A percentile compares a stretch with the other conserved stretches of the same genome.
These are phyloP conservation scores for Termitomyces sp. DNA, from an alignment of 768 basidiomycete genomes.

Conservation along the genomic window DNA sequence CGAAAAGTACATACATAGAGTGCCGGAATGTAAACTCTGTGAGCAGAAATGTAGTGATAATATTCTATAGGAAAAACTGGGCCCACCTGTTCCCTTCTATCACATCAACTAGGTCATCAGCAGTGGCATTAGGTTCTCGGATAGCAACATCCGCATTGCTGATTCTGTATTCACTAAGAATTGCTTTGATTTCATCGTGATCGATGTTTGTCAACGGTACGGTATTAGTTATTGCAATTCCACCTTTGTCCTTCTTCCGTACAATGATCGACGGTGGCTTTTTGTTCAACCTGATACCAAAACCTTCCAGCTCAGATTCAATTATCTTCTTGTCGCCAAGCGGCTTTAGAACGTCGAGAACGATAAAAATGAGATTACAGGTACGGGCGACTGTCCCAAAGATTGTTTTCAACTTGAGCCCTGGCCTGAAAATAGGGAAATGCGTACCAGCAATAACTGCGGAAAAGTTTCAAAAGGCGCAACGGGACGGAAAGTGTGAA, in stretches of 20 bases:
- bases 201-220: constrained; percentile 95
- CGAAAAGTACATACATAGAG: constrained; percentile 63
- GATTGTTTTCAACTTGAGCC: constrained; percentile 9
- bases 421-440: constrained; percentile 7
- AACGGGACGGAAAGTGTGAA: constrained; percentile 1
- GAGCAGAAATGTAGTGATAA: background rate
- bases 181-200: constrained; percentile 92
- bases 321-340: constrained; percentile 91
- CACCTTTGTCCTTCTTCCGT: constrained; percentile 85
- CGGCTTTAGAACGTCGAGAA: constrained; percentile 97
- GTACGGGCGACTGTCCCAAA: constrained; percentile 81
- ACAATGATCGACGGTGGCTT: constrained; percentile 83
- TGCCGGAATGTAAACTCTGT: constrained; percentile 88
- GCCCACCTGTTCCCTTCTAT: constrained; percentile 88
- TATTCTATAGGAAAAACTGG: background rate
- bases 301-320: constrained; percentile 93
- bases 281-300: constrained; percentile 96
- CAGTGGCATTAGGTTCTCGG: constrained; percentile 84
- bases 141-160: constrained; percentile 91
- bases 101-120: constrained; percentile 96
- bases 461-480: background rate
- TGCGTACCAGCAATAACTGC: constrained; percentile 73
- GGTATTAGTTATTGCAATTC: constrained; percentile 93
- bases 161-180: constrained; percentile 88
- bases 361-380: constrained; percentile 97